Percentiles rank a stretch among this genome's conserved stretches.
Evolutionary conservation across 805 yeast genomes (phyloP).

Genomic region (Starmerella vitae): DNA sequence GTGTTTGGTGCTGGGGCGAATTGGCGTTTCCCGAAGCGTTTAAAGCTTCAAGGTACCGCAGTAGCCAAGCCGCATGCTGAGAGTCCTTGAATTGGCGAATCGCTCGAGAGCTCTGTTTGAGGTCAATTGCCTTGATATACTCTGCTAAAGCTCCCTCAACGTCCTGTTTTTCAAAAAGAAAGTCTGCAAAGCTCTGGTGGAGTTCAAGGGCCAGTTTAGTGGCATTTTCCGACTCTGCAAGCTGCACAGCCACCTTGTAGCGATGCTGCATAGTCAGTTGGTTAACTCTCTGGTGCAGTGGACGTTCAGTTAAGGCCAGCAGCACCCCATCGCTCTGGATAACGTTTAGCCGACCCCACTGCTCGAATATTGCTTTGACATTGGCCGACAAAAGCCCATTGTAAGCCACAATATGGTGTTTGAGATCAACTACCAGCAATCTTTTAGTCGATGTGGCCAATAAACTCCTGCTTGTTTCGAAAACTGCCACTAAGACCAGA

Average conservation of each 20-base stretch:
- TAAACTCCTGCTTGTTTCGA: slow-evolving; percentile 7
- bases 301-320: slow-evolving; percentile 52
- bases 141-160: slow-evolving; percentile 59
- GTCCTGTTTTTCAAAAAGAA: slow-evolving; percentile 51
- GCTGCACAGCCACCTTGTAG: slow-evolving; percentile 54
- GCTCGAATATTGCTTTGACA: slow-evolving; percentile 43
- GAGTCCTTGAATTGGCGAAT: slow-evolving; percentile 70
- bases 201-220: slow-evolving; percentile 17
- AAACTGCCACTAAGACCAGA: slow-evolving; percentile 33
- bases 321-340: slow-evolving; percentile 66
- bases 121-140: slow-evolving; percentile 45
- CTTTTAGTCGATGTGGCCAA: slow-evolving; percentile 34
- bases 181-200: slow-evolving; percentile 54
- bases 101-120: slow-evolving; percentile 57
- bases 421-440: slow-evolving; percentile 53
- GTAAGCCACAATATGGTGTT: slow-evolving; percentile 56
- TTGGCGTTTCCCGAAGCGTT: slow-evolving; percentile 43
- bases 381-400: slow-evolving; percentile 42
- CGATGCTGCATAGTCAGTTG: slow-evolving; percentile 56
- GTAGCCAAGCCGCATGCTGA: slow-evolving; percentile 50
- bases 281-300: slow-evolving; percentile 53
- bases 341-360: slow-evolving; percentile 46
- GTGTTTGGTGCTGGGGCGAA: slow-evolving; percentile 72
- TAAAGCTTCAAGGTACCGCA: slow-evolving; percentile 50
- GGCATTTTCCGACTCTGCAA: slow-evolving; percentile 33